Percentiles rank a stretch among this genome's conserved stretches.
Conservation (phyloP, 129 eudicot species). For the Flaveria robusta region DNA sequence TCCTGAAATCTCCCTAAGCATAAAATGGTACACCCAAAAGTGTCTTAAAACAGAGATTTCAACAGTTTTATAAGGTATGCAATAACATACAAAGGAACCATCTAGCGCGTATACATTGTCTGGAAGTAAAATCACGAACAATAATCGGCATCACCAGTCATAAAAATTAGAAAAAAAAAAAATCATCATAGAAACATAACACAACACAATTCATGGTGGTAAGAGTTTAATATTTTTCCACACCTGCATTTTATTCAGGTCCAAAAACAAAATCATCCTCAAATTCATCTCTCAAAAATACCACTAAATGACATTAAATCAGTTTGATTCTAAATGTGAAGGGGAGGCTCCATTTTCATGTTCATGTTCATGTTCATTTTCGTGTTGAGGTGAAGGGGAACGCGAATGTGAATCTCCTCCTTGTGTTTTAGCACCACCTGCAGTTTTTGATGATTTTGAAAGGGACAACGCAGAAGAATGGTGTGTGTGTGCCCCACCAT, state of each 20-base stretch:
- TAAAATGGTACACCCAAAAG: not conserved
- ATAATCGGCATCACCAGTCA: conserved; percentile 17
- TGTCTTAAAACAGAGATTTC: not conserved
- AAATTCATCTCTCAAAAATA: conserved; percentile 23
- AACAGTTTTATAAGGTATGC: not conserved
- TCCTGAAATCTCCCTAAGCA: too few species aligned
- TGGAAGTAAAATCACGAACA: too few species aligned
- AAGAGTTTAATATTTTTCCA: conserved; percentile 28
- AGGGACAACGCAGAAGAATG: conserved; percentile 50
- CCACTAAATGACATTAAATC: conserved; percentile 27
- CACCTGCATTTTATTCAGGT: conserved; percentile 48
- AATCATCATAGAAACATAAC: conserved; percentile 12
- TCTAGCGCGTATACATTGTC: too few species aligned
- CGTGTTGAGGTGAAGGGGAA: conserved; percentile 31
- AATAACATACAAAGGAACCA: conserved; percentile 1
- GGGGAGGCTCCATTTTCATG: conserved; percentile 36
- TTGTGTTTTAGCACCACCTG: conserved; percentile 39
- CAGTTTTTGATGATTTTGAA: conserved; percentile 46
- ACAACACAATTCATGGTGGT: conserved; percentile 14
- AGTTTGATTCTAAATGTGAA: conserved; percentile 43
- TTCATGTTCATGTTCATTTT: conserved; percentile 5
- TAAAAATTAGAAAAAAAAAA: conserved; percentile 6
- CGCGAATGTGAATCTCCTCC: conserved; percentile 26
- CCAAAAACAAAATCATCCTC: conserved; percentile 36
- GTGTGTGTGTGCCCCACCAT: conserved; percentile 30